Percentiles rank a stretch among this genome's conserved stretches.
Evolutionary conservation across 768 basidiomycete genomes (phyloP).

Genomic region (Hygrocybe coccinea): DNA sequence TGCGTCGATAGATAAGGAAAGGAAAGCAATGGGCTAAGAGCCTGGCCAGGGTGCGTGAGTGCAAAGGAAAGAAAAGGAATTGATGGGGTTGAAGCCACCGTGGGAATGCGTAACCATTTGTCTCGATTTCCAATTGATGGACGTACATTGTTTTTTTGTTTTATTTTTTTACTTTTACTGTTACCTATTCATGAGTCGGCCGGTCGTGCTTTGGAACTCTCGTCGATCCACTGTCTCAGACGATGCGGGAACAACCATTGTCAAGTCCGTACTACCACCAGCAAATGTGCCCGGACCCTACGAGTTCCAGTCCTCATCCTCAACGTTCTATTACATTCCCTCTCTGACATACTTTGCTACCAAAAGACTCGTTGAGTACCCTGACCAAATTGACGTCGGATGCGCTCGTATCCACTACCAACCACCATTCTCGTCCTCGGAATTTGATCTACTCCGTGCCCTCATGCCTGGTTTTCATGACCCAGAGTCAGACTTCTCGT

Average conservation of each 20-base stretch:
- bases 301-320: slow-evolving; percentile 5
- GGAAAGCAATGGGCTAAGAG: background rate
- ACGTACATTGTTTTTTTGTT: too few relatives aligned
- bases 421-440: slow-evolving; percentile 14
- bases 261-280: slow-evolving; percentile 16
- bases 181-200: background rate
- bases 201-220: slow-evolving; percentile 11
- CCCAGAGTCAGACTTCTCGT: slow-evolving; percentile 16
- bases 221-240: slow-evolving; percentile 10
- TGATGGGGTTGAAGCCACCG: background rate
- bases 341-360: slow-evolving; percentile 54
- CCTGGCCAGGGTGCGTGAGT: too few relatives aligned
- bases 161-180: too few relatives aligned
- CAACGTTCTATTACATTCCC: slow-evolving; percentile 33
- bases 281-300: slow-evolving; percentile 24
- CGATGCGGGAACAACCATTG: slow-evolving; percentile 20
- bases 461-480: slow-evolving; percentile 33
- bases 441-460: slow-evolving; percentile 35
- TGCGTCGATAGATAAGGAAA: background rate
- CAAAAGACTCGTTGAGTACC: slow-evolving; percentile 35
- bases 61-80: too few relatives aligned
- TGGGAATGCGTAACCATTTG: background rate
- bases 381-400: slow-evolving; percentile 41
- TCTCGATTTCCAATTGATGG: too few relatives aligned
- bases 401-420: slow-evolving; percentile 37